Base-by-base conservation (phyloP, 2,329 filamentous ascomycete genomes). In the Calycina herbarum region DNA sequence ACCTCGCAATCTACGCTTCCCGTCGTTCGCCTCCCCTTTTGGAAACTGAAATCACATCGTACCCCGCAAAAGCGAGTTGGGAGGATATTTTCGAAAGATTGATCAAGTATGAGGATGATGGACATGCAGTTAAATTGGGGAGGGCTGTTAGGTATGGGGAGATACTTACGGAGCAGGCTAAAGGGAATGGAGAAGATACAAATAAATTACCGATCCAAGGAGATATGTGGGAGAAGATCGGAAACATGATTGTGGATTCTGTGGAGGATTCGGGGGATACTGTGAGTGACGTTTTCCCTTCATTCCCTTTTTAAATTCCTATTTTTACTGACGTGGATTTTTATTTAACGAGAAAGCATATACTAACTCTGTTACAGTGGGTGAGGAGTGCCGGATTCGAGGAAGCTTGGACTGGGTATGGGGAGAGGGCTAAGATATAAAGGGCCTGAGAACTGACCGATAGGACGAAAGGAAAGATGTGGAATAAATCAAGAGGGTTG, bases 61-160 rank as follows among this genome's bases (percentile, higher is more conserved):
- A 95, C 73, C 76, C 78, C 1, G 83, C 88, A 0, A 72, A 58
- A 62, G 62, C 68, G 8, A 66, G 72, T 33, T 72, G 70, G 64
- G 61, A 66, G 3, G 81, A 82, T 1, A 76, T 86, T 2, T 76
- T 86, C 6, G 75, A 80, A 1, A 78, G 82, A 10, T 75, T 88
- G 20, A 80, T 82, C 66, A 67, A 68, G 10, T 73, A 84, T 40
- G 73, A 82, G 0, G 94, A 97, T 70, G 93, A 97, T 76, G 93
- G 94, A 0, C 94, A 98, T 78, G 82, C 87, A 10, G 82, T 88
- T 63, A 97, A 97, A 77, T 78, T 96, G 5, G 82, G 89, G 7
- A 82, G 93, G 38, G 89, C 92, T 1, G 76, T 95, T 20, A 84
- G 85, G 3, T 78, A 93, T 71, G 92, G 86, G 0, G 82, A 89